A percentile compares a stretch with the other conserved stretches of the same genome.
phyloP scores from a whole-genome alignment of 2,329 filamentous ascomycete genomes.

The Calonectria pteridis region DNA sequence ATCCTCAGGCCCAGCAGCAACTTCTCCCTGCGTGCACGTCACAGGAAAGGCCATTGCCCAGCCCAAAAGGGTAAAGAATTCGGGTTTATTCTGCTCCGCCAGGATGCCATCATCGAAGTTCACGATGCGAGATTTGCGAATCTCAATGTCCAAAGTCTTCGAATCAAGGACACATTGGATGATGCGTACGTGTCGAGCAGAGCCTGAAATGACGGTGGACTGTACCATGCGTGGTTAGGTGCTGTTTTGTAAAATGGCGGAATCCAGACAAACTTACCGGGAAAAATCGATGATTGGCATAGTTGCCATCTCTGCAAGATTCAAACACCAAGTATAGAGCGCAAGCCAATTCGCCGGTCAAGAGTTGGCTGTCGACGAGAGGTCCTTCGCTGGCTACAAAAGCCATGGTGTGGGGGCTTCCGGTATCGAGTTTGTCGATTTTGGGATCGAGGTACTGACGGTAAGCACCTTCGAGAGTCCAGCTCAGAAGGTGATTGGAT shows the following conservation, averaged over 20 bases:
- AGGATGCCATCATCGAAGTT: neutral
- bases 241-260: neutral
- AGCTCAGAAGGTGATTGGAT: too few relatives aligned
- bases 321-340: neutral
- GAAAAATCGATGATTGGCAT: neutral
- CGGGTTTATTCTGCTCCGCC: neutral
- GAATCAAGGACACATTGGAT: neutral
- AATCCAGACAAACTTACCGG: neutral
- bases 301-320: neutral
- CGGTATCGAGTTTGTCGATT: neutral
- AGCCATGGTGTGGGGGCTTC: neutral
- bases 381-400: neutral
- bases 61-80: neutral
- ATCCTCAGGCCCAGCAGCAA: neutral
- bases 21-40: neutral
- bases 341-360: neutral
- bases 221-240: neutral
- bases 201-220: neutral
- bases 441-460: neutral
- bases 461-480: neutral
- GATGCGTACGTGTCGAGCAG: neutral
- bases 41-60: neutral
- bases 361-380: neutral
- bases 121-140: neutral
- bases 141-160: neutral